Conservation (phyloP, 352 stramenopile species). For the Saprolegnia diclina region DNA sequence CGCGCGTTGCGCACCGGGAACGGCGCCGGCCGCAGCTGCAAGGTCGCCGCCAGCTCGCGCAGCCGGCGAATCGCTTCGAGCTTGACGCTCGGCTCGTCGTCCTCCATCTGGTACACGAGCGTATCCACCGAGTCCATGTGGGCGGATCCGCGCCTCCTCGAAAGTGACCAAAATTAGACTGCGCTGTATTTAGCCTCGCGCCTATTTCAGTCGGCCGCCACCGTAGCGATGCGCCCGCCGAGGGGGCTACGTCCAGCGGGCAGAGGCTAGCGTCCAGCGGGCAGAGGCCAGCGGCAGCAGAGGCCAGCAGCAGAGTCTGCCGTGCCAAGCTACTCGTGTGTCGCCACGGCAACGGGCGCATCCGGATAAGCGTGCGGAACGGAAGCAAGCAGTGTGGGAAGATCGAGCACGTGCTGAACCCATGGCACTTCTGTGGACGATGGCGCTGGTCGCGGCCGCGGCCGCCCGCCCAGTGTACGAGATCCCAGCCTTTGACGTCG, state of each 20-base stretch:
- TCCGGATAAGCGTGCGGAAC: background rate
- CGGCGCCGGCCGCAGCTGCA: slow-evolving; percentile 29
- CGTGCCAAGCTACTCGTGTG: background rate
- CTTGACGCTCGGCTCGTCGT: slow-evolving; percentile 51
- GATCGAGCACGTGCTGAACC: background rate
- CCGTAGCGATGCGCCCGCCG: too few relatives aligned
- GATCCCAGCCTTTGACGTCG: background rate
- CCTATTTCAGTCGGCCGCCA: too few relatives aligned
- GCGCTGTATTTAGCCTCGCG: background rate
- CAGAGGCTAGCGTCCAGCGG: too few relatives aligned
- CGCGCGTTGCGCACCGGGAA: slow-evolving; percentile 67
- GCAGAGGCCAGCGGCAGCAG: too few relatives aligned
- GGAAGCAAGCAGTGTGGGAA: background rate
- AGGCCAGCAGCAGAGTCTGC: background rate
- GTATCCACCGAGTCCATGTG: slow-evolving; percentile 41
- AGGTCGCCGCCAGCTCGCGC: slow-evolving; percentile 46
- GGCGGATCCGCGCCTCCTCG: background rate
- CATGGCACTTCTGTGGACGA: background rate
- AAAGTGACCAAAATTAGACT: background rate
- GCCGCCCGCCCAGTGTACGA: background rate
- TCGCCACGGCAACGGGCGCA: background rate
- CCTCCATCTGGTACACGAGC: slow-evolving; percentile 74
- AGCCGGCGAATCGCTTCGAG: slow-evolving; percentile 54
- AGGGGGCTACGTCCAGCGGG: too few relatives aligned
- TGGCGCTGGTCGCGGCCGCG: background rate